Evolutionary conservation across 805 yeast species (phyloP).

Genomic region (Ogataea siamensis): DNA sequence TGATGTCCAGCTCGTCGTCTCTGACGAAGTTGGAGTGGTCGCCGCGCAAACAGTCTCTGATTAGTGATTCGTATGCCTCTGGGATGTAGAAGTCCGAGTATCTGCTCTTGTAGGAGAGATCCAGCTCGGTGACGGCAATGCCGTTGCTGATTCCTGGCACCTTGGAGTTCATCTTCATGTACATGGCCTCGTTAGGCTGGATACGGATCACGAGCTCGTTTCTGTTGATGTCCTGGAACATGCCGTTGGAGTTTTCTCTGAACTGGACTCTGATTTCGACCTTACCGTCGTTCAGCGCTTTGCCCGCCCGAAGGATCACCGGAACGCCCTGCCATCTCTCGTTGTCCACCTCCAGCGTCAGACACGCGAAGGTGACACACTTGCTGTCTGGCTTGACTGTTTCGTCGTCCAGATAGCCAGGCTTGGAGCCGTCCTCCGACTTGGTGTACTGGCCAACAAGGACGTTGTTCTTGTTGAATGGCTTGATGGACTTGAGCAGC

Average conservation of each 20-base stretch:
- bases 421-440: conserved; percentile 85
- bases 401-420: conserved; percentile 88
- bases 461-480: conserved; percentile 62
- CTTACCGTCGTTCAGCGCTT: conserved; percentile 91
- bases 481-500: conserved; percentile 77
- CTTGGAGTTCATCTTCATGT: conserved; percentile 89
- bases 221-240: conserved; percentile 76
- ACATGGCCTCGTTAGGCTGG: conserved; percentile 94
- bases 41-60: conserved; percentile 84
- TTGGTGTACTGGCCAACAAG: conserved; percentile 84
- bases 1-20: conserved; percentile 92
- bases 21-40: conserved; percentile 97
- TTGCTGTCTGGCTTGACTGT: conserved; percentile 80
- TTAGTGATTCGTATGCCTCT: conserved; percentile 94
- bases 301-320: conserved; percentile 92
- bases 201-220: conserved; percentile 92
- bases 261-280: conserved; percentile 95
- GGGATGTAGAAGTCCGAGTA: conserved; percentile 92
- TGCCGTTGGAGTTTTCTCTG: conserved; percentile 79
- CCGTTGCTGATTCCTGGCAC: conserved; percentile 86
- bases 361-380: conserved; percentile 90
- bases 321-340: conserved; percentile 99
- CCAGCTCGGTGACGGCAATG: conserved; percentile 85
- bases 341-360: conserved; percentile 73
- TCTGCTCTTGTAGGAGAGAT: conserved; percentile 78